Conservation (phyloP, 2,329 filamentous ascomycete genomes). For the Colletotrichum sp. region DNA sequence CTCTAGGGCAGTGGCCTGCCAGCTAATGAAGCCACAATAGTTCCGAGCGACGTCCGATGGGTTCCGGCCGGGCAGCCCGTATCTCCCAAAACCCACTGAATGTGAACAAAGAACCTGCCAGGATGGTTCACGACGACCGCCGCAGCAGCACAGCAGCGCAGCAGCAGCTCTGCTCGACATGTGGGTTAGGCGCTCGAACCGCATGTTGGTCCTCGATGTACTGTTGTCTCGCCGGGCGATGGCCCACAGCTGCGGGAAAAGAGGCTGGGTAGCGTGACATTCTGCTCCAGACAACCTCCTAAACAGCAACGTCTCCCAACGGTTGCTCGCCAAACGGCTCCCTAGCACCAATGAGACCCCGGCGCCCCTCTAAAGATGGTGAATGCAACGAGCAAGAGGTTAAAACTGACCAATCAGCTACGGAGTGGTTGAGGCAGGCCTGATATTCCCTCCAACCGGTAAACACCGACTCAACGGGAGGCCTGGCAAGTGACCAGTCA, state of each 20-base stretch:
- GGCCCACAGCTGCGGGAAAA: neutral
- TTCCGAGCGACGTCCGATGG: neutral
- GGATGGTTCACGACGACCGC: neutral
- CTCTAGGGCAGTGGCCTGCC: neutral
- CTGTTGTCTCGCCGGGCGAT: neutral
- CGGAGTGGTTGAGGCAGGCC: neutral
- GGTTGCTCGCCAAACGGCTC: neutral
- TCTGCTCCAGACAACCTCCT: neutral
- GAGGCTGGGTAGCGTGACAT: neutral
- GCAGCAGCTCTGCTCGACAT: neutral
- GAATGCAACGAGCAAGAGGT: neutral
- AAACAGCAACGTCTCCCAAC: neutral
- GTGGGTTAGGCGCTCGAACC: neutral
- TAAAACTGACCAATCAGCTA: neutral
- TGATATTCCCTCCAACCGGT: neutral
- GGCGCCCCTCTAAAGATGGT: neutral
- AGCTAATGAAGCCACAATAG: neutral
- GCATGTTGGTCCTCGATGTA: neutral
- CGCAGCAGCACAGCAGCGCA: neutral
- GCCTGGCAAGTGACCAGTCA: neutral
- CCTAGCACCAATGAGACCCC: neutral
- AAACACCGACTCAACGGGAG: constrained; percentile 9
- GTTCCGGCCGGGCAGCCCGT: neutral
- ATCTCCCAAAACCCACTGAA: neutral
- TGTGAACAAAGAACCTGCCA: neutral